phyloP scores from a whole-genome alignment of 2,329 filamentous ascomycete genomes.

The Juglanconis juglandina region DNA sequence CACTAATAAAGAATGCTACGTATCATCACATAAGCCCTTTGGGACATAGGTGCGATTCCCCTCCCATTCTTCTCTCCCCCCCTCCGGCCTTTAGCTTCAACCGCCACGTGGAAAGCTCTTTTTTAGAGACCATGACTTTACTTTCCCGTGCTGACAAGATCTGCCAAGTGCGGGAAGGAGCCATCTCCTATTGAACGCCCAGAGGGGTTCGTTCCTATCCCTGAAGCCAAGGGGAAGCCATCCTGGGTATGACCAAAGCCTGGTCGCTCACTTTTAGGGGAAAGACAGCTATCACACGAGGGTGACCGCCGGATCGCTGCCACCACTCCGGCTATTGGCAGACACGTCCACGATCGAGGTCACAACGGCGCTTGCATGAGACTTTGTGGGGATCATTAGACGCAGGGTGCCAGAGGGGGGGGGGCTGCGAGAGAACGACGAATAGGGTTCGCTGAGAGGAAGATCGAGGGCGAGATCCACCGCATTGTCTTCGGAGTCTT shows the following conservation, averaged over 20 bases:
- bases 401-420: background rate
- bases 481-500: too few relatives aligned
- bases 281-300: too few relatives aligned
- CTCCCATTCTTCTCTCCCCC: too few relatives aligned
- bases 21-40: too few relatives aligned
- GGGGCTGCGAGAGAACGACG: too few relatives aligned
- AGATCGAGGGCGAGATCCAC: too few relatives aligned
- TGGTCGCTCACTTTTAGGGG: too few relatives aligned
- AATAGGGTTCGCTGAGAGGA: too few relatives aligned
- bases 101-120: conserved; percentile 12
- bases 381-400: background rate
- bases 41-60: too few relatives aligned
- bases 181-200: background rate
- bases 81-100: background rate
- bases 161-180: conserved; percentile 13
- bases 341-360: background rate
- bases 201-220: background rate
- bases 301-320: too few relatives aligned
- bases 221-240: background rate
- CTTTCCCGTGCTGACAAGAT: background rate
- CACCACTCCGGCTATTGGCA: background rate
- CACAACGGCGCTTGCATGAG: background rate
- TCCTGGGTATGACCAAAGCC: background rate
- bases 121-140: background rate
- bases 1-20: too few relatives aligned